phyloP scores from a whole-genome alignment of 805 yeast genomes.

The Metschnikowia santaceciliae region DNA sequence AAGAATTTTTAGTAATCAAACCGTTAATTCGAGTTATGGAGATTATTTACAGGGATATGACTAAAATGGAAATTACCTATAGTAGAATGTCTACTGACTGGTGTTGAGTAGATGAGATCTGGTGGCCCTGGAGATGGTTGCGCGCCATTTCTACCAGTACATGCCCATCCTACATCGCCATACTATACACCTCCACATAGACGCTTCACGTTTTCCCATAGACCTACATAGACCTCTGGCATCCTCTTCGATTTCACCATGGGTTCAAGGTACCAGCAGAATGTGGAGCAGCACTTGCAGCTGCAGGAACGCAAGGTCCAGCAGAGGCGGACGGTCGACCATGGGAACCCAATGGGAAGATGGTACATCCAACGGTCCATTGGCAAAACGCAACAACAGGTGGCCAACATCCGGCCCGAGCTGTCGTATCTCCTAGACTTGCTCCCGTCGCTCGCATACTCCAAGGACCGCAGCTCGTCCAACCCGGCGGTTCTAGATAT shows the following conservation, averaged over 20 bases:
- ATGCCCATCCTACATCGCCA: no score
- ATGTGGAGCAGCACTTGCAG: conserved; percentile 40
- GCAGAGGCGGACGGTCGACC: conserved; percentile 71
- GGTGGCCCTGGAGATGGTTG: no score
- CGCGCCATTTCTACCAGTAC: no score
- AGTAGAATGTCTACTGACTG: no score
- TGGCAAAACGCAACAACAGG: conserved; percentile 38
- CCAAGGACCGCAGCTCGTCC: conserved; percentile 27
- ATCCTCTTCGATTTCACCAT: not conserved
- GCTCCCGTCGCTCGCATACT: conserved; percentile 62
- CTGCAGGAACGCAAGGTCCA: conserved; percentile 49
- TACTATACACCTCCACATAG: no score
- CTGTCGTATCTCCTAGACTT: conserved; percentile 60
- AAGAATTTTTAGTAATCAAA: no score
- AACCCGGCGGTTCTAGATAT: conserved; percentile 53
- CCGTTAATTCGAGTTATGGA: no score
- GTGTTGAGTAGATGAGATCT: no score
- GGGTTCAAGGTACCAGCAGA: conserved; percentile 19
- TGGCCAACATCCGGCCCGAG: conserved; percentile 63
- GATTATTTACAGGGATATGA: no score
- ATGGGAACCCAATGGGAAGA: conserved; percentile 69
- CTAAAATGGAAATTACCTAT: no score
- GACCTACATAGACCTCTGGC: no score
- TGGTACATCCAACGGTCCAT: conserved; percentile 49
- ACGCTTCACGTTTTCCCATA: no score